Evolutionary conservation across 2,329 filamentous ascomycete genomes (phyloP).

Genomic region (Fusarium sp.): DNA sequence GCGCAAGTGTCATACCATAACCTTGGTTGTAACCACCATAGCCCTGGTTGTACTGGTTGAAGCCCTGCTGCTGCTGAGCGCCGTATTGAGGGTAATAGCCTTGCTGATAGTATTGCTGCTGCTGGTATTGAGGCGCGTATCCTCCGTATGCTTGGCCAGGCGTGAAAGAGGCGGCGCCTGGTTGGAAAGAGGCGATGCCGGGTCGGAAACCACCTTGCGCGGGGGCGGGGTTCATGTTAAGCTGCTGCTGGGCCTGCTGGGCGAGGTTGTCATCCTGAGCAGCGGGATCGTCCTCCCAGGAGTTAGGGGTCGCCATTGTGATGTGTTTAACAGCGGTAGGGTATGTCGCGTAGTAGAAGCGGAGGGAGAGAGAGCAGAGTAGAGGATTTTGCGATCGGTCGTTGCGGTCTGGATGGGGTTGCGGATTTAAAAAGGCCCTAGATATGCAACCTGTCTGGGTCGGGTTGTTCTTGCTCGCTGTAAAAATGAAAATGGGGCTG

Average conservation of each 20-base stretch:
- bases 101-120: constrained; percentile 66
- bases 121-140: constrained; percentile 69
- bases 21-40: constrained; percentile 67
- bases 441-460: constrained; percentile 40
- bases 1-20: constrained; percentile 54
- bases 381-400: constrained; percentile 39
- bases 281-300: constrained; percentile 91
- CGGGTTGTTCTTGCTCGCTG: background rate
- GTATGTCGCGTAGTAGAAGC: constrained; percentile 25
- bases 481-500: constrained; percentile 30
- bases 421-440: constrained; percentile 45
- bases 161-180: constrained; percentile 78
- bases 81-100: constrained; percentile 74
- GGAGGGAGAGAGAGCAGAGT: constrained; percentile 15
- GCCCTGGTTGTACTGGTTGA: constrained; percentile 67
- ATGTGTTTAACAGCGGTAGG: constrained; percentile 27
- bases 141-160: constrained; percentile 79
- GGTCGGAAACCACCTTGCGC: constrained; percentile 66
- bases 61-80: constrained; percentile 62
- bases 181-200: constrained; percentile 77
- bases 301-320: constrained; percentile 90
- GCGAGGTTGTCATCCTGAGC: constrained; percentile 85
- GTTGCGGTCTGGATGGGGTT: constrained; percentile 47
- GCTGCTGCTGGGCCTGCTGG: constrained; percentile 80
- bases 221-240: constrained; percentile 76